A percentile compares a stretch with the other conserved stretches of the same genome.
These are phyloP conservation scores for Neopestalotiopsis sp. DNA, from an alignment of 2,329 filamentous ascomycete species.

Conservation along the genomic window DNA sequence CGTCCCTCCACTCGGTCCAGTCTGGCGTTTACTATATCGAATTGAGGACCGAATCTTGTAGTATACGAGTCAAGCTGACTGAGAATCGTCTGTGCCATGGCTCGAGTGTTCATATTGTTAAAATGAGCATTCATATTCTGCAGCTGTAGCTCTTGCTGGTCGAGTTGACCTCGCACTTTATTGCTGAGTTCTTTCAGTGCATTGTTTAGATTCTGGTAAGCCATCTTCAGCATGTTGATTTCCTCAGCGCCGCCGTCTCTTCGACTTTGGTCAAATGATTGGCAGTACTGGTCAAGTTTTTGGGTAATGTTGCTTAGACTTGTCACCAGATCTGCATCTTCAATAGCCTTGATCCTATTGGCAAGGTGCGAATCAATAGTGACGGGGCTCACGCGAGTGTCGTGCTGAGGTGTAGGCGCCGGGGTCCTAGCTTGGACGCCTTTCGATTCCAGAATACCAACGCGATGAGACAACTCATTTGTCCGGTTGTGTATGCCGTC, in stretches of 20 bases:
- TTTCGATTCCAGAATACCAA: conserved; percentile 9
- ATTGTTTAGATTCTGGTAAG: background rate
- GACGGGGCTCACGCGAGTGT: conserved; percentile 6
- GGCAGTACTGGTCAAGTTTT: background rate
- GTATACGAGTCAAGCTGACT: background rate
- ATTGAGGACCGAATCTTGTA: background rate
- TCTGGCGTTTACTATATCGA: background rate
- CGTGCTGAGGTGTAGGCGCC: conserved; percentile 9
- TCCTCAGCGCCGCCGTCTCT: background rate
- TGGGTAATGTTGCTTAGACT: background rate
- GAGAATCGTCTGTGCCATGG: background rate
- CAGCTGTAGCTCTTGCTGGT: conserved; percentile 10
- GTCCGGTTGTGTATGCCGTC: conserved; percentile 16
- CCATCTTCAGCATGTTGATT: background rate
- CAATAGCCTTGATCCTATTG: conserved; percentile 10
- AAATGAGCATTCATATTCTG: background rate
- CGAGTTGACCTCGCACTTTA: background rate
- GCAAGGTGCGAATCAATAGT: background rate
- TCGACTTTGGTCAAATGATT: background rate
- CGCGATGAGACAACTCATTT: background rate
- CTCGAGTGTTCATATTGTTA: conserved; percentile 1
- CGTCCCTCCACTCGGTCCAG: background rate
- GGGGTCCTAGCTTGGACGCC: conserved; percentile 10
- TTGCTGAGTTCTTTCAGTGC: background rate
- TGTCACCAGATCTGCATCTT: conserved; percentile 1